Percentiles rank a stretch among this genome's conserved stretches.
Conservation (phyloP, 805 yeast species). For the Huiozyma naganishii region DNA sequence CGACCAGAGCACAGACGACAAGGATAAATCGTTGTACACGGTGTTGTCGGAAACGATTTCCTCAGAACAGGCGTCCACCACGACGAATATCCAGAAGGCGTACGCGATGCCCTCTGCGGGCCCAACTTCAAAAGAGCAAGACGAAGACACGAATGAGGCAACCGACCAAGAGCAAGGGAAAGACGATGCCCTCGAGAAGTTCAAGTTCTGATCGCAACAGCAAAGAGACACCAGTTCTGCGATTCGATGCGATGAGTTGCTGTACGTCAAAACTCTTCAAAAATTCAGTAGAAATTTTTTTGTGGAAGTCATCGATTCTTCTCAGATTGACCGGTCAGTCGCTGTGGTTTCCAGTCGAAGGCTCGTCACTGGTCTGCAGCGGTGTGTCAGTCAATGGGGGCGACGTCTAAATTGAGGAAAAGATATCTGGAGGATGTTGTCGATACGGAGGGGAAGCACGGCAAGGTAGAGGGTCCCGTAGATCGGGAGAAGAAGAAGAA, state of each 20-base stretch:
- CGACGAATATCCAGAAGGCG: no score
- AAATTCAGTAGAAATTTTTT: no score
- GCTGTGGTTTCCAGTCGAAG: no score
- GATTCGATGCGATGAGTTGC: no score
- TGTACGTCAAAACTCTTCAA: no score
- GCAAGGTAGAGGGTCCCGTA: not conserved
- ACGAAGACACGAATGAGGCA: no score
- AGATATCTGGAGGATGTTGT: slow-evolving; percentile 1
- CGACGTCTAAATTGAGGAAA: not conserved
- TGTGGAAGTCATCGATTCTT: no score
- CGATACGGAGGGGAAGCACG: not conserved
- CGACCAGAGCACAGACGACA: not conserved
- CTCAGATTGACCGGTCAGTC: no score
- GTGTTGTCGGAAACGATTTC: slow-evolving; percentile 11
- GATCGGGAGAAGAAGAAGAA: slow-evolving; percentile 2
- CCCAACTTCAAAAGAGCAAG: no score
- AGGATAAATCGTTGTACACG: slow-evolving; percentile 12
- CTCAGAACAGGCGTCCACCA: not conserved
- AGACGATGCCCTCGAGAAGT: slow-evolving; percentile 10
- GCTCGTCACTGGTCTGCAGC: no score
- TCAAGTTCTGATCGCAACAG: slow-evolving; percentile 11
- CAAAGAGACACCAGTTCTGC: no score
- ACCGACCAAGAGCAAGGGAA: slow-evolving; percentile 1
- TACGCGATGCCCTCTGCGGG: no score
- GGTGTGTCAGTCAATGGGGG: not conserved